Evolutionary conservation across 805 yeast genomes (phyloP).

Genomic region (Saccharomycopsis fodiens): DNA sequence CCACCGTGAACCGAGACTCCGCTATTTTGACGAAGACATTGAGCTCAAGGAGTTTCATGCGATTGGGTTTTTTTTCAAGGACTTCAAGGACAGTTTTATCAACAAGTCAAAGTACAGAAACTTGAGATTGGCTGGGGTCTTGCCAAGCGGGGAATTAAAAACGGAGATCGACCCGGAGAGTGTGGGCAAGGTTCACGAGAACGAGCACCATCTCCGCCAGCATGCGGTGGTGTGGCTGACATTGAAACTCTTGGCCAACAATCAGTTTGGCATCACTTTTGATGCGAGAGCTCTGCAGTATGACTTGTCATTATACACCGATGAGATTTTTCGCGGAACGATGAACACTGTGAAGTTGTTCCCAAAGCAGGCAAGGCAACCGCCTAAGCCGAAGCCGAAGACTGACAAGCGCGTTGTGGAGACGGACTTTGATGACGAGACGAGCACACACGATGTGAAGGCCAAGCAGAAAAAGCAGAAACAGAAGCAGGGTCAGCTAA

Average conservation of each 20-base stretch:
- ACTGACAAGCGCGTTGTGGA: not conserved
- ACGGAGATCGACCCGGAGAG: conserved; percentile 4
- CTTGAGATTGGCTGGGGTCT: conserved; percentile 29
- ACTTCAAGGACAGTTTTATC: conserved; percentile 52
- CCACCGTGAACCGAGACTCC: conserved; percentile 38
- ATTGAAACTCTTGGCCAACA: conserved; percentile 5
- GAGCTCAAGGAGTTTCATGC: conserved; percentile 51
- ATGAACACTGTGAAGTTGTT: no score
- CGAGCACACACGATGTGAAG: no score
- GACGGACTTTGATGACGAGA: conserved; percentile 9
- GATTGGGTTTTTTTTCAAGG: conserved; percentile 46
- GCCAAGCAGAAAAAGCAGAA: not conserved
- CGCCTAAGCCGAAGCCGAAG: not conserved
- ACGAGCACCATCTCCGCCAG: conserved; percentile 9
- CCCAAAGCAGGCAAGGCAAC: no score
- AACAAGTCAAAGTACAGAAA: conserved; percentile 26
- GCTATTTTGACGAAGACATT: conserved; percentile 60
- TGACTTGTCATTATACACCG: conserved; percentile 1
- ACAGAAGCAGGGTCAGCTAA: not conserved
- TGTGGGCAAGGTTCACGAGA: not conserved
- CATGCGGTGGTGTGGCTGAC: conserved; percentile 17
- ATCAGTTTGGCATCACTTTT: conserved; percentile 8
- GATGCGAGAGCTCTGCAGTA: not conserved
- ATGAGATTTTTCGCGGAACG: conserved; percentile 9
- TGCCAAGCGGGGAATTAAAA: conserved; percentile 20